Evolutionary conservation across 176 grass and related monocot genomes (phyloP).

Genomic region (Carex scoparia): DNA sequence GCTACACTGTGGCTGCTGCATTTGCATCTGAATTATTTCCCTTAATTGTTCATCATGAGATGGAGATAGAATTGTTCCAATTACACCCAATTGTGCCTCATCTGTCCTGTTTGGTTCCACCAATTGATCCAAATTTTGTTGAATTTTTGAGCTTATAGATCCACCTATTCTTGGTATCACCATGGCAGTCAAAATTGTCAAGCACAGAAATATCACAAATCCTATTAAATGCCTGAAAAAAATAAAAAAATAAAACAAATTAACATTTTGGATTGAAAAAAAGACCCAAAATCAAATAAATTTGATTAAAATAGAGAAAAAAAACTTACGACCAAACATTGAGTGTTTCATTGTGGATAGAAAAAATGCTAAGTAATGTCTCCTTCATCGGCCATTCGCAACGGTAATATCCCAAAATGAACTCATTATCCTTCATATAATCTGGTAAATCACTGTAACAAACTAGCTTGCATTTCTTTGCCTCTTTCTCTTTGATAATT

Average conservation of each 20-base stretch:
- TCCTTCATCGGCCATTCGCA: constrained; percentile 83
- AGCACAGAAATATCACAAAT: constrained; percentile 69
- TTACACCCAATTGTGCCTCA: constrained; percentile 14
- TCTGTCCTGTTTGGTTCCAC: constrained; percentile 35
- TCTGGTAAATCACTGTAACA: constrained; percentile 46
- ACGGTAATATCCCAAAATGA: constrained; percentile 59
- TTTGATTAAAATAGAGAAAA: not conserved
- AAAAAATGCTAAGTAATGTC: constrained; percentile 72
- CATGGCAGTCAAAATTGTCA: constrained; percentile 62
- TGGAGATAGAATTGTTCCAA: constrained; percentile 34
- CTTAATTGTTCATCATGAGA: constrained; percentile 29
- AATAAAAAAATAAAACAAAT: not conserved
- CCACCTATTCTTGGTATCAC: constrained; percentile 40
- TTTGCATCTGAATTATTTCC: constrained; percentile 35
- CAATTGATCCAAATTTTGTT: constrained; percentile 27
- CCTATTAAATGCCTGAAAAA: constrained; percentile 68
- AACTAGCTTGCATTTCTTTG: constrained; percentile 40
- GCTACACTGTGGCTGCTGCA: constrained; percentile 30
- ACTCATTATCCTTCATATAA: constrained; percentile 89
- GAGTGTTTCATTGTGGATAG: constrained; percentile 86
- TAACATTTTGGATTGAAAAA: not conserved
- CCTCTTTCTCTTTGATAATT: constrained; percentile 7
- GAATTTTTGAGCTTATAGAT: not conserved
- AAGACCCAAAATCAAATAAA: not conserved
- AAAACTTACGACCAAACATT: constrained; percentile 77